Percentiles rank a stretch among this genome's conserved stretches.
Conservation (phyloP, 2,329 filamentous ascomycete genomes). For the Thermomyces lanuginosus region DNA sequence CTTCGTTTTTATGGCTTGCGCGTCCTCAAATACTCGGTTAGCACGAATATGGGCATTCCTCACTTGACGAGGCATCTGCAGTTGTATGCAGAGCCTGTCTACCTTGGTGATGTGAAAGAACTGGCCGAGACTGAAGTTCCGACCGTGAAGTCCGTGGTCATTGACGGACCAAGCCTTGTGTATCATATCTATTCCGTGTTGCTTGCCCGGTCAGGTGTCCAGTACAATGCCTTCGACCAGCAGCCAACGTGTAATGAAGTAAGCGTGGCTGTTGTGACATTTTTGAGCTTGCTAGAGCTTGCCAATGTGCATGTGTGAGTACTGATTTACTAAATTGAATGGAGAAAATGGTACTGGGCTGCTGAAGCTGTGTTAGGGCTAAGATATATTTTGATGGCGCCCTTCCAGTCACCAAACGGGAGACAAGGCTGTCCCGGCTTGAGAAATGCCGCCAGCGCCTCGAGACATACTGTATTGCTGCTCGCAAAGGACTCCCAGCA, state of each 20-base stretch:
- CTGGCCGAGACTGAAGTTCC: slow-evolving; percentile 5
- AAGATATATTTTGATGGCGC: slow-evolving; percentile 76
- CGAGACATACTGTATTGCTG: slow-evolving; percentile 30
- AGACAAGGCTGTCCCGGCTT: slow-evolving; percentile 45
- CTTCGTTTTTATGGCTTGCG: too few relatives aligned
- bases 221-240: slow-evolving; percentile 33
- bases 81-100: slow-evolving; percentile 15
- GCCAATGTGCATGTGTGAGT: slow-evolving; percentile 48
- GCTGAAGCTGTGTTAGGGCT: slow-evolving; percentile 29
- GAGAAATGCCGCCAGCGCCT: slow-evolving; percentile 42
- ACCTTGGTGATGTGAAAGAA: slow-evolving; percentile 7
- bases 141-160: slow-evolving; percentile 27
- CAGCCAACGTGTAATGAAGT: slow-evolving; percentile 49
- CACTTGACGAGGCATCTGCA: slow-evolving; percentile 17
- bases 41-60: slow-evolving; percentile 21
- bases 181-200: slow-evolving; percentile 53
- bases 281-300: slow-evolving; percentile 43
- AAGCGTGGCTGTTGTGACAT: slow-evolving; percentile 41
- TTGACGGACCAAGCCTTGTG: slow-evolving; percentile 68
- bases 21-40: background rate
- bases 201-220: slow-evolving; percentile 22
- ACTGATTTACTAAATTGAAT: slow-evolving; percentile 6
- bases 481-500: slow-evolving; percentile 13
- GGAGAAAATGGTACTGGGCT: slow-evolving; percentile 5
- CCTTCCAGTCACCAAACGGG: slow-evolving; percentile 51